These are phyloP conservation scores for Tolypocladium tropicale DNA, from an alignment of 2,329 filamentous ascomycete genomes.

Conservation along the genomic window DNA sequence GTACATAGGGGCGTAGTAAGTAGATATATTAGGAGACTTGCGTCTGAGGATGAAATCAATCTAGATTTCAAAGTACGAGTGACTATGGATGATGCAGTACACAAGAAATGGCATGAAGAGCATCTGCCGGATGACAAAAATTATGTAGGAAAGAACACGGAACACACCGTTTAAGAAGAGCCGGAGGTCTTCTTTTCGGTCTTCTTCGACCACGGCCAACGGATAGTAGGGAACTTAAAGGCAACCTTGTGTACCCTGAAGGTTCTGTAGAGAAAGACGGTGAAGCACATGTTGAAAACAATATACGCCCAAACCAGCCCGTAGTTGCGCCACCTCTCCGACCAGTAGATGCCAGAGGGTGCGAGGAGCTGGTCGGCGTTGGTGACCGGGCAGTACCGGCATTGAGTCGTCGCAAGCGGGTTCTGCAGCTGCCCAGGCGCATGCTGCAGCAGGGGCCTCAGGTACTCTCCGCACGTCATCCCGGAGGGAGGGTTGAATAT, in stretches of 20 bases:
- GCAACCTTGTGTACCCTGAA: slow-evolving; percentile 39
- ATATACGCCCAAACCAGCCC: slow-evolving; percentile 61
- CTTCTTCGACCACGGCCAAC: slow-evolving; percentile 6
- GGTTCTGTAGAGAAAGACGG: slow-evolving; percentile 52
- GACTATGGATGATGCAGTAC: neutral
- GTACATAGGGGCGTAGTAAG: no score
- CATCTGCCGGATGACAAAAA: neutral
- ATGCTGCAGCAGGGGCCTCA: slow-evolving; percentile 40
- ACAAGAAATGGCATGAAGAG: neutral
- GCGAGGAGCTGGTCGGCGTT: slow-evolving; percentile 52
- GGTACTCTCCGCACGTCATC: slow-evolving; percentile 54
- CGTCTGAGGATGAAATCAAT: neutral
- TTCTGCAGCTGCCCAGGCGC: slow-evolving; percentile 53
- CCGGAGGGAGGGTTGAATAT: slow-evolving; percentile 54
- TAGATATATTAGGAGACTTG: neutral
- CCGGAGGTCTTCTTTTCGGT: slow-evolving; percentile 1
- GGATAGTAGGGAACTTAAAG: slow-evolving; percentile 1
- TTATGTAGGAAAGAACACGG: neutral
- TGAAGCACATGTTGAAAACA: slow-evolving; percentile 49
- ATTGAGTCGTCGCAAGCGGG: slow-evolving; percentile 41
- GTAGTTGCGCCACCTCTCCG: slow-evolving; percentile 57
- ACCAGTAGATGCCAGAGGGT: slow-evolving; percentile 35
- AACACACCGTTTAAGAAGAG: neutral
- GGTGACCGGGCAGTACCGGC: slow-evolving; percentile 56
- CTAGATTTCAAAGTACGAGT: neutral